These are phyloP conservation scores for Podila clonocystis DNA, from an alignment of 192 early-diverging fungal genomes.

Conservation along the genomic window DNA sequence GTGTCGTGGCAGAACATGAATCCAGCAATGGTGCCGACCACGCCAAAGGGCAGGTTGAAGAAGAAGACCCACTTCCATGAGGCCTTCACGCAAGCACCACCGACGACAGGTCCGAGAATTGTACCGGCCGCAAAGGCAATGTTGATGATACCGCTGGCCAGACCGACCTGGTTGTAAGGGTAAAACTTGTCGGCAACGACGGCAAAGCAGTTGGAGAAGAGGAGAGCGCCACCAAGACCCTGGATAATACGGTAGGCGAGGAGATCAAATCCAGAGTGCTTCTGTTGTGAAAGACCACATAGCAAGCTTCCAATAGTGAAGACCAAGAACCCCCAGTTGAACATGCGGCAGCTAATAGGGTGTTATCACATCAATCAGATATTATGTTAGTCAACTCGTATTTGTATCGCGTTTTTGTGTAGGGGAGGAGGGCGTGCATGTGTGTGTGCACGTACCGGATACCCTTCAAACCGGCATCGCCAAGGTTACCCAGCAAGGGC, in stretches of 20 bases:
- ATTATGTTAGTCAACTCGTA: no score
- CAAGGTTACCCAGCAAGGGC: slow-evolving; percentile 34
- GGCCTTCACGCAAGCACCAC: slow-evolving; percentile 39
- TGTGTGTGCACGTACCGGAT: slow-evolving; percentile 36
- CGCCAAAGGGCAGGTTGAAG: slow-evolving; percentile 52
- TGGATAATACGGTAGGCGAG: slow-evolving; percentile 49
- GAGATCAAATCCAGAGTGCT: slow-evolving; percentile 41
- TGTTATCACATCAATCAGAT: no score
- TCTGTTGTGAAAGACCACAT: slow-evolving; percentile 38
- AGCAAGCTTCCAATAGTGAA: slow-evolving; percentile 47
- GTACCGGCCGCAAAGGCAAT: slow-evolving; percentile 49
- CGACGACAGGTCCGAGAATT: slow-evolving; percentile 47
- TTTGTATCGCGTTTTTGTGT: background rate
- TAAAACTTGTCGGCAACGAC: slow-evolving; percentile 50
- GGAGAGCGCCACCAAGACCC: slow-evolving; percentile 42
- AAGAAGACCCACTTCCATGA: slow-evolving; percentile 52
- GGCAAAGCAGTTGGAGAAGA: slow-evolving; percentile 48
- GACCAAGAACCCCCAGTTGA: slow-evolving; percentile 46
- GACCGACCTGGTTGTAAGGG: slow-evolving; percentile 48
- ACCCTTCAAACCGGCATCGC: slow-evolving; percentile 78
- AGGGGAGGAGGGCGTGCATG: no score
- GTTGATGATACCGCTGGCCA: slow-evolving; percentile 48
- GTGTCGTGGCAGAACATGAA: slow-evolving; percentile 45
- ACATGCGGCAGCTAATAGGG: slow-evolving; percentile 37
- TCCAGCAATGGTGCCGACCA: slow-evolving; percentile 33